Percentiles rank a stretch among this genome's conserved stretches.
phyloP scores from a whole-genome alignment of 2,329 filamentous ascomycete genomes.

The Zymoseptoria tritici region DNA sequence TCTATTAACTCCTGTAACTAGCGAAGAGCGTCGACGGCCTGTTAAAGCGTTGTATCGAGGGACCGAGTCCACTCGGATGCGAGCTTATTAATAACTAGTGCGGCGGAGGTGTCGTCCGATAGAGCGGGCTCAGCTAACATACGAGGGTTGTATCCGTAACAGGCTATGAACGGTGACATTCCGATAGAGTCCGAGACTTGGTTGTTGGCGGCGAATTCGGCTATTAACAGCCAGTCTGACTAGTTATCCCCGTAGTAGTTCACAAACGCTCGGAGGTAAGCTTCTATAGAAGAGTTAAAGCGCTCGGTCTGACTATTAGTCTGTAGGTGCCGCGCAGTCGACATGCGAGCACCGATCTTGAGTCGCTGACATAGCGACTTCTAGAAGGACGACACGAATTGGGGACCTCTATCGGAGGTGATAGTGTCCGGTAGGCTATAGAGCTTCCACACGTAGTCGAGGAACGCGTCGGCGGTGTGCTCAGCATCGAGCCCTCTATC shows the following conservation, averaged over 20 bases:
- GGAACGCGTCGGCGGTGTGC: slow-evolving; percentile 5
- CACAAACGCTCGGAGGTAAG: neutral
- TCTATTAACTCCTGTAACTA: too few species aligned
- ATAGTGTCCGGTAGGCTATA: slow-evolving; percentile 10
- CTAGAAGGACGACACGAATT: slow-evolving; percentile 16
- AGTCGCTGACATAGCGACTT: neutral
- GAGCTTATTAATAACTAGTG: too few species aligned
- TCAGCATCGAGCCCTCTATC: slow-evolving; percentile 1
- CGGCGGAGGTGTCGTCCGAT: too few species aligned
- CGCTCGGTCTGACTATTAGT: neutral
- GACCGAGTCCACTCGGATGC: too few species aligned
- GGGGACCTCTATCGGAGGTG: slow-evolving; percentile 5
- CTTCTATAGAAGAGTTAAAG: neutral
- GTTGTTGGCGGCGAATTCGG: neutral
- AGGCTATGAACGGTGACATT: neutral
- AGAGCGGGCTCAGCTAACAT: too few species aligned
- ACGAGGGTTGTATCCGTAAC: neutral
- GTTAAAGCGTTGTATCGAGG: too few species aligned
- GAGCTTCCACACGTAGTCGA: slow-evolving; percentile 6
- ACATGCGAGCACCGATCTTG: neutral
- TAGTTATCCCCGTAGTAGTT: neutral
- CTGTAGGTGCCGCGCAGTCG: neutral
- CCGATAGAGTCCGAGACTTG: neutral
- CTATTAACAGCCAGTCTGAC: neutral
- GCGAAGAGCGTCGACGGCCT: too few species aligned